Conservation (phyloP, 2,329 filamentous ascomycete species). For the Aspergillus luchuensis region DNA sequence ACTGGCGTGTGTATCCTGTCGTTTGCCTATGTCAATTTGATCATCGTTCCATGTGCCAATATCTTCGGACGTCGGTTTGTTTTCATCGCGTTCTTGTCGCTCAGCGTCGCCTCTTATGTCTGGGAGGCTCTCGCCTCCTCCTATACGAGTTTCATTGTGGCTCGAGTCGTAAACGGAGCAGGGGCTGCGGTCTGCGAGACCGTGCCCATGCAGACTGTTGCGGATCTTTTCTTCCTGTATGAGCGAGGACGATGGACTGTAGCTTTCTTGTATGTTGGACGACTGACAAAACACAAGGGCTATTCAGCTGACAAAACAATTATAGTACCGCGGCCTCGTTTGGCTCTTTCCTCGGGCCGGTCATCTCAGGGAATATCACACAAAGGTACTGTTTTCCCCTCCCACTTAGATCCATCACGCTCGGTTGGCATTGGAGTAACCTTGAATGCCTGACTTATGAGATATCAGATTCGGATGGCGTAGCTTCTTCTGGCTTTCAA, state of each 20-base stretch:
- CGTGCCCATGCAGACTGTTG: not conserved
- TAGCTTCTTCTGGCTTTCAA: slow-evolving; percentile 15
- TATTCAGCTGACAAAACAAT: too few species aligned
- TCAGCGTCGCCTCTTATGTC: not conserved
- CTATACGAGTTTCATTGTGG: not conserved
- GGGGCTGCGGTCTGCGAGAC: not conserved
- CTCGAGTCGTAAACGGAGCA: not conserved
- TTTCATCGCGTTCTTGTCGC: not conserved
- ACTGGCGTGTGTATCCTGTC: not conserved
- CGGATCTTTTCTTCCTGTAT: not conserved
- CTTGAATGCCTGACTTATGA: not conserved
- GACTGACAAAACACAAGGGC: too few species aligned
- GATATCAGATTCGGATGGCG: slow-evolving; percentile 7
- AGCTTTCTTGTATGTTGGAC: not conserved
- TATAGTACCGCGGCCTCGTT: not conserved
- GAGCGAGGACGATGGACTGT: not conserved
- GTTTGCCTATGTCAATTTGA: not conserved
- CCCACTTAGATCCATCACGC: too few species aligned
- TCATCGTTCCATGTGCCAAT: not conserved
- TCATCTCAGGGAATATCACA: not conserved
- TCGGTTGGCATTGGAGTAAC: too few species aligned
- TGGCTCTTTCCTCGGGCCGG: not conserved
- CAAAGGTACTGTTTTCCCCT: not conserved
- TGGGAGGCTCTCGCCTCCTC: not conserved
- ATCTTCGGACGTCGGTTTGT: not conserved